Evolutionary conservation across 441 rosid genomes (phyloP), one percentile per base, ranked within the genome.

Genomic region (Syzygium syzygioides): DNA sequence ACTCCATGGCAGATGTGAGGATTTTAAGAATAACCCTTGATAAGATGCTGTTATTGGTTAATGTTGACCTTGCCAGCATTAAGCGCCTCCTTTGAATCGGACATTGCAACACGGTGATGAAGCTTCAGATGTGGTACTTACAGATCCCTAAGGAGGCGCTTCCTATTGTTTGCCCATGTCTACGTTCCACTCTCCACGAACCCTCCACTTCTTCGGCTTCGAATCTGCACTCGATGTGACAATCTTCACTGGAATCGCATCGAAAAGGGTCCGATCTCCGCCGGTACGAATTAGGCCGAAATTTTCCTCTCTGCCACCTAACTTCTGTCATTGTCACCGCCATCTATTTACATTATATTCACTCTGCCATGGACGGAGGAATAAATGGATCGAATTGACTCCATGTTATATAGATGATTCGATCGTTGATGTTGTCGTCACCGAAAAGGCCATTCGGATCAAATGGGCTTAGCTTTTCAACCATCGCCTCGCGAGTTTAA

Each of bases 1-100:
- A 37, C 41, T 37, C 9, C 52, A 20, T 5, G 28, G 6, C n/a
- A 0, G 7, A 1, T 6, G 26, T 25, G 14, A 12, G 3, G 0
- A 37, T 25, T 76, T 71, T 6, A 37, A 37, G 4, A 23, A 37
- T 25, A 6, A 76, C 8, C 8, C 12, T 11, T 13, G 17, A 76
- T 9, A 4, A 6, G 1, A 14, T 18, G 30, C 12, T 26, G 54
- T 52, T 52, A 52, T 52, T 52, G 2, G 7, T 37, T 37, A 5
- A 71, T 19, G 15, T 20, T 0, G 7, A 71, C 50, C 50, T 20
- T 37, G 28, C 80, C 20, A 1, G 1, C 28, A 10, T 0, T 0
- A 34, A 71, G 80, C 8, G 8, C 28, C 20, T 32, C 80, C 4
- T 37, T 23, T 11, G 5, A 71, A 5, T 6, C 17, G 4, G 28